Conservation (phyloP, 2,329 filamentous ascomycete genomes). For the Apiospora hydei region DNA sequence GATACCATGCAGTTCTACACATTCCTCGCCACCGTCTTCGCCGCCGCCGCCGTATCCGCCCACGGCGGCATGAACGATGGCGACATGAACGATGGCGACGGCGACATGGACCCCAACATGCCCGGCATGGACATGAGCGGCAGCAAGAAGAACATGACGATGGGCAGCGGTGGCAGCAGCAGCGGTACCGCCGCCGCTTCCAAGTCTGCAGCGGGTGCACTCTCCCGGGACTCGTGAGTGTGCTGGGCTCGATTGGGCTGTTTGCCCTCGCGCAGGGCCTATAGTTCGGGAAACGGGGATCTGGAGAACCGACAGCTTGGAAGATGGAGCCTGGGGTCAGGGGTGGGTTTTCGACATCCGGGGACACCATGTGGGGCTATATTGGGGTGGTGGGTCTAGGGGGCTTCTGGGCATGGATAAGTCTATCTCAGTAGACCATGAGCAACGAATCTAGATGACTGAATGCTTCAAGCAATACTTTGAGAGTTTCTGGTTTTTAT, state of each 20-base stretch:
- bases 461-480: not conserved
- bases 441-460: not conserved
- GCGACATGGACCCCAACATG: slow-evolving; percentile 12
- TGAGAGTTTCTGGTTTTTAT: fast-evolving
- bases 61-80: not conserved
- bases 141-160: slow-evolving; percentile 9
- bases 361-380: not conserved
- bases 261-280: not conserved
- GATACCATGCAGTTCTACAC: not conserved
- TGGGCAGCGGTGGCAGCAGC: not conserved
- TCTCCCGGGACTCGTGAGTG: not conserved
- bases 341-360: not conserved
- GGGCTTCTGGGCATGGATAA: not conserved
- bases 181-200: not conserved
- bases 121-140: slow-evolving; percentile 16
- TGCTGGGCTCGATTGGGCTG: not conserved
- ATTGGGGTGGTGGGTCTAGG: not conserved
- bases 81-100: no score
- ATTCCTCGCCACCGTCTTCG: not conserved
- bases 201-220: not conserved
- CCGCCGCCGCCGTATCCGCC: not conserved
- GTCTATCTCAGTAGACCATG: not conserved
- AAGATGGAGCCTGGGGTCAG: not conserved
- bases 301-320: not conserved
- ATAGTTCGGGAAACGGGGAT: not conserved